Conservation (phyloP, 2,329 filamentous ascomycete genomes). For the Pseudogymnoascus sp. region DNA sequence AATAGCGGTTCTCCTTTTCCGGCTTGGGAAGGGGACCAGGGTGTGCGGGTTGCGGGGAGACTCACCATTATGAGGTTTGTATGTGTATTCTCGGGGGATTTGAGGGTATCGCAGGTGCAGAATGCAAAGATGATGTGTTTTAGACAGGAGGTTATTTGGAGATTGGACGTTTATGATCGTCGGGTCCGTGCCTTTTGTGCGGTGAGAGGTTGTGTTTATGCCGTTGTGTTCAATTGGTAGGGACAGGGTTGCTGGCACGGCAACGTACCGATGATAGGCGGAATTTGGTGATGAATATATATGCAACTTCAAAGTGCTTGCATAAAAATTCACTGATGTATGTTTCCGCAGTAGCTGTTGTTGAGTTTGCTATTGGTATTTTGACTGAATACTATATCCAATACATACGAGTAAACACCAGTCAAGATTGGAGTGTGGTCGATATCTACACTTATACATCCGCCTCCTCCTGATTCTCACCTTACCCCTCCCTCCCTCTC, state of each 20-base stretch:
- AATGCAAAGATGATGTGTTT: not conserved
- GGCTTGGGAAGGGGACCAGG: not conserved
- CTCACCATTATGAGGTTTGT: not conserved
- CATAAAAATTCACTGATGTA: not conserved
- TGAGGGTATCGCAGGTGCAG: not conserved
- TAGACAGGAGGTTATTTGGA: conserved; percentile 6
- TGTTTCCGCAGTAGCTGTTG: not conserved
- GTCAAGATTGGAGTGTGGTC: not conserved
- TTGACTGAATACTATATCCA: not conserved
- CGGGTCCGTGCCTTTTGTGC: conserved; percentile 8
- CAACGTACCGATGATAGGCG: not conserved
- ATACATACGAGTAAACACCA: not conserved
- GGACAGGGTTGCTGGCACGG: conserved; percentile 1
- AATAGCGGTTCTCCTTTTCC: not conserved
- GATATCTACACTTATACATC: not conserved
- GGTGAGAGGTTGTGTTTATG: conserved; percentile 9
- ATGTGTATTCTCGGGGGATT: not conserved
- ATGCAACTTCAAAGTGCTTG: not conserved
- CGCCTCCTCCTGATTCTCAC: not conserved
- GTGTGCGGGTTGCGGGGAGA: not conserved
- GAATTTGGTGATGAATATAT: not conserved
- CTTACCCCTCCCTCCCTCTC: not conserved
- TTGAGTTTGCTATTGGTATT: not conserved
- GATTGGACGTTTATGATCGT: conserved; percentile 3
- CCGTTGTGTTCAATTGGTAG: conserved; percentile 6